A percentile compares a stretch with the other conserved stretches of the same genome.
These are phyloP conservation scores for Stachybotrys elegans DNA, from an alignment of 2,329 filamentous ascomycete genomes.

Conservation along the genomic window DNA sequence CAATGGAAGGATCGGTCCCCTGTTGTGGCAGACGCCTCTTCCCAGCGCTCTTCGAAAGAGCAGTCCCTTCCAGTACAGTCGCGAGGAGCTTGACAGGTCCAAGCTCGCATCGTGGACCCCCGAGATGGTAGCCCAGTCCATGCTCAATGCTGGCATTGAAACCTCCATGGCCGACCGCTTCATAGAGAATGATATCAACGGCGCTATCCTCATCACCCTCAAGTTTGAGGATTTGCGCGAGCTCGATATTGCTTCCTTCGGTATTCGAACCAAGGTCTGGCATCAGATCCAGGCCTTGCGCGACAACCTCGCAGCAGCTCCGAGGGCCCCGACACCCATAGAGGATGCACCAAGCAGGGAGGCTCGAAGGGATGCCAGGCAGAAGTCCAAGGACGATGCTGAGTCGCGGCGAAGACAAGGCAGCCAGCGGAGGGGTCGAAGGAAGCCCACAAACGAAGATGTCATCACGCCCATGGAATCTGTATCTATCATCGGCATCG, in stretches of 20 bases:
- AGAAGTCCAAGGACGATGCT: conserved; percentile 29
- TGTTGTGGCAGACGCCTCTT: conserved; percentile 16
- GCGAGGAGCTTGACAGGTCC: conserved; percentile 51
- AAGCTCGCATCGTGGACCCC: conserved; percentile 65
- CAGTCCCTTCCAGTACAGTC: conserved; percentile 52
- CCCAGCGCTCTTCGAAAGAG: conserved; percentile 33
- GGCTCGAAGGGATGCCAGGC: conserved; percentile 36
- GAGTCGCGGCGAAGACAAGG: conserved; percentile 32
- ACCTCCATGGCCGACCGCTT: conserved; percentile 75
- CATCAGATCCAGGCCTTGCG: conserved; percentile 69
- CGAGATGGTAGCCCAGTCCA: conserved; percentile 77
- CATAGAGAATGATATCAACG: conserved; percentile 86
- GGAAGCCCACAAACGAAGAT: conserved; percentile 48
- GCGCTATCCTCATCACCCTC: conserved; percentile 79
- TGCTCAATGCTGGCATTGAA: conserved; percentile 80
- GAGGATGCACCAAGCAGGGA: conserved; percentile 53
- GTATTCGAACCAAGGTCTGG: conserved; percentile 75
- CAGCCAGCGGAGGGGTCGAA: conserved; percentile 33
- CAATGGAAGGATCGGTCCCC: conserved; percentile 22
- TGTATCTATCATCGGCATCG: conserved; percentile 86
- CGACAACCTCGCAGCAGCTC: conserved; percentile 46
- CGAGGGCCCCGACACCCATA: conserved; percentile 53
- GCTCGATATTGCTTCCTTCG: conserved; percentile 75
- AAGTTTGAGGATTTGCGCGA: conserved; percentile 86
- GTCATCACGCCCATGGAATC: conserved; percentile 75